Conservation (phyloP, 768 basidiomycete species). For the Dioszegia hungarica region DNA sequence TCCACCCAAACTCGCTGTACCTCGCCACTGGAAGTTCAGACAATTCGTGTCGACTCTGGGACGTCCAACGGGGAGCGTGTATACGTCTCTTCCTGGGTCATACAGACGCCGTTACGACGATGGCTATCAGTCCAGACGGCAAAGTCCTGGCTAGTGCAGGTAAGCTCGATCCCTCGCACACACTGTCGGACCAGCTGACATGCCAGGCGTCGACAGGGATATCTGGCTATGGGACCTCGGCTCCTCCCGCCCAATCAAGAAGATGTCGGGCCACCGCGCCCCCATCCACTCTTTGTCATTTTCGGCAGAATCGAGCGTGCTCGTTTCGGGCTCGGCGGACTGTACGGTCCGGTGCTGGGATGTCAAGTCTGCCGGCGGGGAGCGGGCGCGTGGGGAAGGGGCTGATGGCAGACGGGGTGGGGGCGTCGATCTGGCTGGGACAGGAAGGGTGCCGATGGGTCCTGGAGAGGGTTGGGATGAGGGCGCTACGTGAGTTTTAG, state of each 20-base stretch:
- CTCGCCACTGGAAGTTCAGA: conserved; percentile 95
- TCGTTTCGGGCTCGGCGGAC: conserved; percentile 87
- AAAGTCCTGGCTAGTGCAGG: conserved; percentile 87
- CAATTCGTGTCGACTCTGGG: conserved; percentile 94
- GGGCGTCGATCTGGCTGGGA: conserved; percentile 50
- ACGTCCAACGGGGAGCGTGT: conserved; percentile 90
- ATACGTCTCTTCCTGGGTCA: conserved; percentile 95
- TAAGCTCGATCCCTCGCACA: conserved; percentile 49
- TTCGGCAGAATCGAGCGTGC: conserved; percentile 80
- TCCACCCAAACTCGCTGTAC: conserved; percentile 97
- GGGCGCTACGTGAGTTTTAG: conserved; percentile 62
- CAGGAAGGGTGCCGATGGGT: conserved; percentile 22
- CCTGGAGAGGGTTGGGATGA: conserved; percentile 11
- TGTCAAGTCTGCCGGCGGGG: conserved; percentile 71
- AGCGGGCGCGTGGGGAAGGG: conserved; percentile 23
- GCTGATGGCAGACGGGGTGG: conserved; percentile 11
- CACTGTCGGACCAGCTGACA: too few relatives aligned
- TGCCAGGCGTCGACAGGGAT: conserved; percentile 68
- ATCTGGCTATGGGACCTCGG: conserved; percentile 97
- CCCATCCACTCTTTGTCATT: conserved; percentile 87
- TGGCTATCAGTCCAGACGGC: conserved; percentile 91
- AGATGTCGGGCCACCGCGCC: conserved; percentile 87
- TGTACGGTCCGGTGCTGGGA: conserved; percentile 99
- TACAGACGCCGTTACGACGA: conserved; percentile 74
- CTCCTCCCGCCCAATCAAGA: conserved; percentile 89